Evolutionary conservation across 1,284 basidiomycete genomes (phyloP).

Genomic region (Peniophora sp.): DNA sequence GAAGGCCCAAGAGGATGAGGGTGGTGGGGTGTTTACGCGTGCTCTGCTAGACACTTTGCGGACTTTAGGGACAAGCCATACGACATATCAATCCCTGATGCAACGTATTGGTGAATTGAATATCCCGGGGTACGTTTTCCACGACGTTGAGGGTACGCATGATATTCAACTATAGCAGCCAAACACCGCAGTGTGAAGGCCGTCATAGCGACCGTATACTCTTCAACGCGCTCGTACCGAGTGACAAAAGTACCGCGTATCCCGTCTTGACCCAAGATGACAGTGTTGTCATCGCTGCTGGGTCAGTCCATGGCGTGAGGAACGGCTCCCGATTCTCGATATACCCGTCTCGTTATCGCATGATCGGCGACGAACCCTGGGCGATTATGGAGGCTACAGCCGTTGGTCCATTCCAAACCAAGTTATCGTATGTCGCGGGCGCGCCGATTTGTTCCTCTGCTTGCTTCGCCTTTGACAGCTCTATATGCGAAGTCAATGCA

Average conservation of each 20-base stretch:
- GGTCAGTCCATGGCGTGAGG: neutral
- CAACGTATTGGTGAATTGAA: constrained; percentile 19
- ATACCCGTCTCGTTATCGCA: neutral
- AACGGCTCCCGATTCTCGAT: neutral
- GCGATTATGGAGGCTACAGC: neutral
- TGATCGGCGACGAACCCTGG: neutral
- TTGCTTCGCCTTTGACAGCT: neutral
- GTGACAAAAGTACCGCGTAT: neutral
- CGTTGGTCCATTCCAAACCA: neutral
- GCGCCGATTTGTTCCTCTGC: neutral
- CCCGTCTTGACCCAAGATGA: neutral
- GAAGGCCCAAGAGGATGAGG: constrained; percentile 19
- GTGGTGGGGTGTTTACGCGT: constrained; percentile 22
- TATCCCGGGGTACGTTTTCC: constrained; percentile 15
- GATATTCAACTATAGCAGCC: constrained; percentile 11
- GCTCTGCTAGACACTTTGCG: constrained; percentile 18
- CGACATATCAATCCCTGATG: constrained; percentile 25
- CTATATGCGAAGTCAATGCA: neutral
- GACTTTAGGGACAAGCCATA: constrained; percentile 10
- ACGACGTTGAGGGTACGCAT: neutral
- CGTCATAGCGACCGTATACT: constrained; percentile 18
- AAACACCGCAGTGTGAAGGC: constrained; percentile 26
- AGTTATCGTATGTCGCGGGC: neutral
- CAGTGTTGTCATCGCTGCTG: neutral
- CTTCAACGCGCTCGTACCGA: constrained; percentile 17